A percentile compares a stretch with the other conserved stretches of the same genome.
Evolutionary conservation across 306 rosid genomes (phyloP).

Genomic region (Hippophae tibetana): DNA sequence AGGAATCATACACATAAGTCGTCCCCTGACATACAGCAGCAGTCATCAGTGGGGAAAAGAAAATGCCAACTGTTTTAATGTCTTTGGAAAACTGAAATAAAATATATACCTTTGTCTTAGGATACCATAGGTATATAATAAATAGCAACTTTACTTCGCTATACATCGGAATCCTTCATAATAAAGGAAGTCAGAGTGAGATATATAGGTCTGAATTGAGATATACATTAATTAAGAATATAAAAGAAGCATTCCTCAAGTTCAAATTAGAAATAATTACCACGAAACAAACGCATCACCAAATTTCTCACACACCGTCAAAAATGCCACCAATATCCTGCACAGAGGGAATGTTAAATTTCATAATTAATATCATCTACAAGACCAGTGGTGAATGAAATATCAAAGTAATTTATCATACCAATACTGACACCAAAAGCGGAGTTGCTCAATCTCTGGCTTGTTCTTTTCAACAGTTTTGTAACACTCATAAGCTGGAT

Average conservation of each 20-base stretch:
- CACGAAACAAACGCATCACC: conserved; percentile 84
- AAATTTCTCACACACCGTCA: conserved; percentile 69
- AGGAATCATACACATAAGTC: conserved; percentile 68
- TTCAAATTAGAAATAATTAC: conserved; percentile 32
- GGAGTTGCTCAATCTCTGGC: conserved; percentile 79
- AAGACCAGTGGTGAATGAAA: not conserved
- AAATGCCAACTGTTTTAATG: conserved; percentile 3
- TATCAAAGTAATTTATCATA: conserved; percentile 14
- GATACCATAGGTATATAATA: conserved; percentile 83
- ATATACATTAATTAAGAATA: not conserved
- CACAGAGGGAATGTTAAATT: conserved; percentile 8
- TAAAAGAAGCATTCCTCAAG: conserved; percentile 10
- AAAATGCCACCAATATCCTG: conserved; percentile 91
- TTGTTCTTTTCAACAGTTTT: conserved; percentile 69
- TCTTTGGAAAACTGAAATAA: not conserved
- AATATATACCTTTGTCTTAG: conserved; percentile 63
- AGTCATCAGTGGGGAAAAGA: conserved; percentile 7
- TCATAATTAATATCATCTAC: not conserved
- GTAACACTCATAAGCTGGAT: conserved; percentile 91
- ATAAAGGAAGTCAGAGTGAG: conserved; percentile 12
- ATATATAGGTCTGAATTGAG: not conserved
- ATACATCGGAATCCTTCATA: conserved; percentile 90
- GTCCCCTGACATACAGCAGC: conserved; percentile 52
- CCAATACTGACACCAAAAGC: conserved; percentile 97
- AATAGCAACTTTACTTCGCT: conserved; percentile 90